Base-by-base conservation (phyloP, 2,329 filamentous ascomycete species). In the Venturia nashicola region DNA sequence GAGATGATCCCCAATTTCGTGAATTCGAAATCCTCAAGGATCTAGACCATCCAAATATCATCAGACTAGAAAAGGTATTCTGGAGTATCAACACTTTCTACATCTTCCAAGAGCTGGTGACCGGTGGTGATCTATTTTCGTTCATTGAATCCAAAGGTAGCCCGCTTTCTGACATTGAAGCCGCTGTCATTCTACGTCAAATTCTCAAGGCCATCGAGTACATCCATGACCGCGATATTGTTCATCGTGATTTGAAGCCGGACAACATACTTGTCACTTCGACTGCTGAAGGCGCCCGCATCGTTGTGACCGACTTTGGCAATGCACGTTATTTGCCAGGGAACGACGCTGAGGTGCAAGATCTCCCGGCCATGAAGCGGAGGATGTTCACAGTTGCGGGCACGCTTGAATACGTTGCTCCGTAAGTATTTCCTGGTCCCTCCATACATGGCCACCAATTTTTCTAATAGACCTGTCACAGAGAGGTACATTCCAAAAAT, bases 221-320 rank as follows among this genome's bases (percentile, higher is more conserved):
- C 68, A 72, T 86, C 0, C 84, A 86, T 69, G 71, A 74, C 3
- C 74, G 76, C 8, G 73, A 78, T 48, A 81, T 86, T 54, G 82
- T 82, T 5, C 84, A 87, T 70, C 77, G 84, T 40, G 84, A 87
- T 68, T 75, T 86, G 60, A 87, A 86, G 68, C 83, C 83, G 0
- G 84, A 86, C 62, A 86, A 86, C 67, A 80, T 86, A 9, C 75
- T 87, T 39, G 78, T 86, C 77, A 81, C 81, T 0, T 82, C 80
- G 1, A 75, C 80, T 61, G 73, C 76, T 16, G 73, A 75, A 54
- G 79, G 79, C 3, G 76, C 77, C 27, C 77, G 84, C 27, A 75
- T 86, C 8, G 76, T 86, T 1, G 74, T 87, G 51, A 83, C 82
- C 0, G 84, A 86, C 69, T 87, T 87, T 68, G 84, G 84, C 9